Conservation (phyloP, 768 basidiomycete species). For the Auricularia cornea region DNA sequence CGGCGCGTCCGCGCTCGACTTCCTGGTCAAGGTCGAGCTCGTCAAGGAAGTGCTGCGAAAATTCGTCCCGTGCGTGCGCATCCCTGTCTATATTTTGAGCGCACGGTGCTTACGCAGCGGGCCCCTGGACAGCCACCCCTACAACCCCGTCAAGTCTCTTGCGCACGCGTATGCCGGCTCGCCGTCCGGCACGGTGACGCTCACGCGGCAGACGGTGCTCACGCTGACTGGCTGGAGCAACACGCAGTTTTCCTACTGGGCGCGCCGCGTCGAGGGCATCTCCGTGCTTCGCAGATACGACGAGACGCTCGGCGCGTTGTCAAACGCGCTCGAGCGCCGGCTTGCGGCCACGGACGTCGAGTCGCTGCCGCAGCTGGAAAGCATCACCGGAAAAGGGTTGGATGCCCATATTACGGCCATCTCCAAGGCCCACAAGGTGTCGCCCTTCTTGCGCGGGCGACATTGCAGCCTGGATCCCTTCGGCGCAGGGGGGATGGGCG, state of each 20-base stretch:
- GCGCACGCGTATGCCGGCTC: constrained; percentile 31
- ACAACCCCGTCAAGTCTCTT: constrained; percentile 43
- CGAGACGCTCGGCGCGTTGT: constrained; percentile 32
- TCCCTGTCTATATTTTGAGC: neutral
- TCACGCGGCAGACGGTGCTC: constrained; percentile 41
- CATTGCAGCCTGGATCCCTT: constrained; percentile 44
- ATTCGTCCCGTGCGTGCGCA: constrained; percentile 38
- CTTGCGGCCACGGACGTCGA: constrained; percentile 15
- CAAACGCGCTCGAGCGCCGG: constrained; percentile 33
- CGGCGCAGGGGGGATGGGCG: constrained; percentile 26
- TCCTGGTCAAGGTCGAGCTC: constrained; percentile 45
- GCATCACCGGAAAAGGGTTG: constrained; percentile 41
- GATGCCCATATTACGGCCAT: constrained; percentile 41
- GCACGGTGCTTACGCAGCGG: constrained; percentile 1
- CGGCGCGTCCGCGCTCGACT: constrained; percentile 40
- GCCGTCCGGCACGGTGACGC: constrained; percentile 35
- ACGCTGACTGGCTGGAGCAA: constrained; percentile 45
- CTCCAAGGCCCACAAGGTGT: constrained; percentile 39
- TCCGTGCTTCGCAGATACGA: constrained; percentile 38
- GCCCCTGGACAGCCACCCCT: constrained; percentile 33
- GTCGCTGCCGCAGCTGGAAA: constrained; percentile 26
- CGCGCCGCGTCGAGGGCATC: constrained; percentile 41
- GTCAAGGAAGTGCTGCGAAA: constrained; percentile 41
- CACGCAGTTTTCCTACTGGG: constrained; percentile 47
- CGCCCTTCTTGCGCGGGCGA: constrained; percentile 43